A percentile compares a stretch with the other conserved stretches of the same genome.
Conservation (phyloP, 192 early-diverging fungal genomes). For the Coemansia aciculifera region DNA sequence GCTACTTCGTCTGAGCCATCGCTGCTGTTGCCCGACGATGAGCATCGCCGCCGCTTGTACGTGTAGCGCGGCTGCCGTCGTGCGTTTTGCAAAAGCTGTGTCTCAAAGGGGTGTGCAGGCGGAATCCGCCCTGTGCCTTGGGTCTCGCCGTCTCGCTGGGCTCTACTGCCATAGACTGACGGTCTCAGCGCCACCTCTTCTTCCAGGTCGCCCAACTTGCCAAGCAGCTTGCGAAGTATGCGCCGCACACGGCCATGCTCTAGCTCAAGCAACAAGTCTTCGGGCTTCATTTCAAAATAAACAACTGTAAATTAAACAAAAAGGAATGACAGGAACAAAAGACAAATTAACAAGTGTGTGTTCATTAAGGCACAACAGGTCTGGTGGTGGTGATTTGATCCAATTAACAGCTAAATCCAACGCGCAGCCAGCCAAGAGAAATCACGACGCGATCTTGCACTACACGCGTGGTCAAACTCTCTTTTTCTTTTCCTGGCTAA, state of each 20-base stretch:
- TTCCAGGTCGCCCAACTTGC: slow-evolving; percentile 43
- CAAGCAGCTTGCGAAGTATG: slow-evolving; percentile 44
- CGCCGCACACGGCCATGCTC: slow-evolving; percentile 32
- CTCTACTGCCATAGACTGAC: slow-evolving; percentile 10
- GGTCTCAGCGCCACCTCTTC: slow-evolving; percentile 27
- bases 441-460: not conserved
- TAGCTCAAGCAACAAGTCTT: slow-evolving; percentile 23
- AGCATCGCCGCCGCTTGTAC: slow-evolving; percentile 33
- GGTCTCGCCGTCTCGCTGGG: not conserved
- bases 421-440: not conserved
- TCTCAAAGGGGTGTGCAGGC: slow-evolving; percentile 40
- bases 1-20: not conserved
- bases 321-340: not conserved
- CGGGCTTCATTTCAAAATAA: slow-evolving; percentile 27
- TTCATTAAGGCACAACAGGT: not conserved
- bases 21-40: slow-evolving; percentile 15
- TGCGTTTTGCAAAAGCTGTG: not conserved
- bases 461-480: not conserved
- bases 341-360: too few relatives aligned
- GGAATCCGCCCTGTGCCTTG: slow-evolving; percentile 6
- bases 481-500: not conserved
- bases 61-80: slow-evolving; percentile 39
- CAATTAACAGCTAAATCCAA: not conserved
- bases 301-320: not conserved
- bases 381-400: not conserved